A percentile compares a stretch with the other conserved stretches of the same genome.
Evolutionary conservation across 306 rosid species (phyloP).

Genomic region (Glycine tomentella): DNA sequence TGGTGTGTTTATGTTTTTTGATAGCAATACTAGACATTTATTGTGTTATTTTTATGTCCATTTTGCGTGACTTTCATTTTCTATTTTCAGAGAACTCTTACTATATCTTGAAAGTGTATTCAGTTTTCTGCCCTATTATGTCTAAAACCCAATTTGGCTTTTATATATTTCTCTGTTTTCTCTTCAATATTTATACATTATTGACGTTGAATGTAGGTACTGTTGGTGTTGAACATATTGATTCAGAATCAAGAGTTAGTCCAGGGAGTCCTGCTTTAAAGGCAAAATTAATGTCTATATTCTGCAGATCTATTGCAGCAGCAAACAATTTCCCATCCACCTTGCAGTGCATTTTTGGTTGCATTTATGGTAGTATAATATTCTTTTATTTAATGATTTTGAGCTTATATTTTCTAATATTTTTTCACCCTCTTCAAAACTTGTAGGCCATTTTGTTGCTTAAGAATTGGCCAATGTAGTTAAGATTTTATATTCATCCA

Average conservation of each 20-base stretch:
- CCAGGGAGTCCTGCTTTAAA: constrained; percentile 79
- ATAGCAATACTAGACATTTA: constrained; percentile 23
- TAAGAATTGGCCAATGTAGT: constrained; percentile 10
- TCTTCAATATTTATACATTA: constrained; percentile 37
- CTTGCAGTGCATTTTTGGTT: constrained; percentile 94
- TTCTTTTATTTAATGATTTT: constrained; percentile 14
- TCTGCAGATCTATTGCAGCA: constrained; percentile 91
- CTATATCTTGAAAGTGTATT: constrained; percentile 18
- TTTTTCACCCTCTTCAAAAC: constrained; percentile 14
- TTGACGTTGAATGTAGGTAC: constrained; percentile 66
- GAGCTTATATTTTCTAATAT: constrained; percentile 40
- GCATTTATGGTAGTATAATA: constrained; percentile 79
- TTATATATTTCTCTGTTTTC: constrained; percentile 16
- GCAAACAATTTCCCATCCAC: constrained; percentile 96
- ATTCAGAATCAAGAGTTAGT: constrained; percentile 73
- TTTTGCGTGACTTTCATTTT: constrained; percentile 30
- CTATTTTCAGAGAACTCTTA: constrained; percentile 12
- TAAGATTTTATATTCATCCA: constrained; percentile 18
- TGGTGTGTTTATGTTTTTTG: constrained; percentile 15
- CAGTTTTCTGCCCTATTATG: constrained; percentile 3
- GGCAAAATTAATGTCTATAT: constrained; percentile 85
- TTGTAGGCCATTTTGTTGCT: constrained; percentile 29
- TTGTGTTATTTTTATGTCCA: neutral
- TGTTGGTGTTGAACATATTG: constrained; percentile 65
- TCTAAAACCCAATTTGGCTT: neutral